Percentiles rank a stretch among this genome's conserved stretches.
Conservation (phyloP, 495 filamentous ascomycete genomes). For the Podospora conica region DNA sequence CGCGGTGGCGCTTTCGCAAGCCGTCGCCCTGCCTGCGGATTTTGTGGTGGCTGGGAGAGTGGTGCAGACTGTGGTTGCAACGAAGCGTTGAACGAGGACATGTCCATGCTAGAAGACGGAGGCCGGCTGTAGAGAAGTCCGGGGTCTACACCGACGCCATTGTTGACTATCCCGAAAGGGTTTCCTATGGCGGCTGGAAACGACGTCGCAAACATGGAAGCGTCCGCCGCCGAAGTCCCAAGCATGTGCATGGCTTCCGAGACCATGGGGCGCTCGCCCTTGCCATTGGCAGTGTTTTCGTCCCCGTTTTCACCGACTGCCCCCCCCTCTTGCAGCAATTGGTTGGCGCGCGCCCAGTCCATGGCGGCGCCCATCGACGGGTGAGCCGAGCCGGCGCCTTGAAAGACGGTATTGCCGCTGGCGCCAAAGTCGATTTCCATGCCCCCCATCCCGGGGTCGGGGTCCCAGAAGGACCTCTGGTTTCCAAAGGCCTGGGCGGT, state of each 20-base stretch:
- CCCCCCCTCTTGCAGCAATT: conserved; percentile 40
- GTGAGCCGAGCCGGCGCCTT: conserved; percentile 27
- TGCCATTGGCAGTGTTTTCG: conserved; percentile 23
- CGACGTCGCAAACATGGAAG: conserved; percentile 33
- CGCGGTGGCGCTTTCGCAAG: conserved; percentile 25
- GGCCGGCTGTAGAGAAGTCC: conserved; percentile 44
- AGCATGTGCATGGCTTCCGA: conserved; percentile 34
- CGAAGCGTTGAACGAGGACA: conserved; percentile 27
- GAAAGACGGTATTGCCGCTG: conserved; percentile 31
- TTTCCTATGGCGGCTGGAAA: conserved; percentile 37
- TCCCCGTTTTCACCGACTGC: conserved; percentile 25
- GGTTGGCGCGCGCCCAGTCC: conserved; percentile 45
- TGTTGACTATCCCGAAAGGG: conserved; percentile 35
- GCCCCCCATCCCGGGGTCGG: conserved; percentile 44
- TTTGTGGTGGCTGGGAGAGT: conserved; percentile 22
- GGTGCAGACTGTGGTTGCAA: conserved; percentile 27
- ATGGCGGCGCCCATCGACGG: conserved; percentile 35
- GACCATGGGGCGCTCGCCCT: conserved; percentile 30
- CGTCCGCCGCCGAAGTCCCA: conserved; percentile 32
- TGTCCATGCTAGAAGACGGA: conserved; percentile 38
- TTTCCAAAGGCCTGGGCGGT: conserved; percentile 61
- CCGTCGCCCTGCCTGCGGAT: conserved; percentile 10
- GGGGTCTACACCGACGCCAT: conserved; percentile 36
- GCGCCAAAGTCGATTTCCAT: conserved; percentile 53
- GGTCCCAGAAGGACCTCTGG: conserved; percentile 70